Evolutionary conservation across 2,329 filamentous ascomycete genomes (phyloP), one percentile per base, ranked within the genome.

Genomic region (Colletotrichum sp.): DNA sequence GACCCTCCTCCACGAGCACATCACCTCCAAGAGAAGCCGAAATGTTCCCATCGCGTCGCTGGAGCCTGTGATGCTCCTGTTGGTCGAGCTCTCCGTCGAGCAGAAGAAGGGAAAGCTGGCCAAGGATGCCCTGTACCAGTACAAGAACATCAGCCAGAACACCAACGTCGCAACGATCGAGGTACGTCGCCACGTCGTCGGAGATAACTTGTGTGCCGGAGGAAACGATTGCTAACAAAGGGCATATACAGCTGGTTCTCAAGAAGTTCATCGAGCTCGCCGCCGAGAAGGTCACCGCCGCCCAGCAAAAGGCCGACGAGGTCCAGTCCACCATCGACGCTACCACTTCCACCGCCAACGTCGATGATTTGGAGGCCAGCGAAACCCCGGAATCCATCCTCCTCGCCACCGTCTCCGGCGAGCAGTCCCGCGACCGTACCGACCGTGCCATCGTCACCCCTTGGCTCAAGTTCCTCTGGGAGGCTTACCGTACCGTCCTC

Each of bases 101-200:
- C 93, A 98, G 82, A 96, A 97, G 88, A 99, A 98, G 89, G 97
- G 97, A 81, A 99, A 99, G 88, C 91, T 97, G 76, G 97, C 96
- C 86, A 99, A 99, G 91, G 97, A 99, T 88, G 97, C 97, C 77
- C 91, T 99, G 64, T 99, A 98, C 86, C 97, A 98, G 86, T 99
- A 99, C 92, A 99, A 99, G 91, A 99, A 99, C 86, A 98, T 98
- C 80, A 96, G 96, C 71, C 97, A 99, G 86, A 99, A 99, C 89
- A 98, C 96, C 81, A 98, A 98, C 84, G 96, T 99, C 79, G 96
- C 92, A 81, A 99, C 97, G 77, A 99, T 99, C 85, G 97, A 98
- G 92, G 94, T 95, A 88, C 68, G 72, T 16, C 63, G 24, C 36
- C 32, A 38, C n/a, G 18, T 21, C 14, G 63, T 36, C 62, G 62